Conservation (phyloP, 2,329 filamentous ascomycete species). For the Trichocomaceae sp. region DNA sequence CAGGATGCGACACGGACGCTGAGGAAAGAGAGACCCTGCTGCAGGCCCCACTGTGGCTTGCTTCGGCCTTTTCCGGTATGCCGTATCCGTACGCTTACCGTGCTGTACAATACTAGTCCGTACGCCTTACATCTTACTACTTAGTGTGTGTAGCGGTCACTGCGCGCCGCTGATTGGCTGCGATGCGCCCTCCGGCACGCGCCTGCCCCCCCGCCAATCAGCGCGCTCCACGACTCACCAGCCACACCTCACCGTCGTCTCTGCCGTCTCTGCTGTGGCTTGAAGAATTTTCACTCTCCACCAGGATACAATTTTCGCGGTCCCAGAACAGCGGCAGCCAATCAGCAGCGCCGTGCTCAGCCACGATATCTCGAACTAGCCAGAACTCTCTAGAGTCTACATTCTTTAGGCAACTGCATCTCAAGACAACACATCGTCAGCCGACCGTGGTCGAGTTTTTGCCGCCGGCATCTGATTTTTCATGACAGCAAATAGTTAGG, state of each 20-base stretch:
- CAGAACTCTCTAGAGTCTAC: neutral
- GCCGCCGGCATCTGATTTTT: too few species aligned
- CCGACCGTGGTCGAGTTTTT: neutral
- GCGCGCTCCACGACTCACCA: neutral
- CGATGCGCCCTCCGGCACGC: neutral
- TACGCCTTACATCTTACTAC: neutral
- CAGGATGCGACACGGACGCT: too few species aligned
- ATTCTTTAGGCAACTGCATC: neutral
- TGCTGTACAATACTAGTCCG: neutral
- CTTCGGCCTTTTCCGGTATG: neutral
- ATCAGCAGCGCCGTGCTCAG: neutral
- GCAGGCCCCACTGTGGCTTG: neutral
- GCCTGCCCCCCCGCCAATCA: neutral
- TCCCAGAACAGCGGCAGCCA: conserved; percentile 1
- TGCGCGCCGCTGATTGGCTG: neutral
- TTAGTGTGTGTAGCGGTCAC: too few species aligned
- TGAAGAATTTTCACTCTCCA: neutral
- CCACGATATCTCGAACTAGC: neutral
- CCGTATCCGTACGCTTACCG: too few species aligned
- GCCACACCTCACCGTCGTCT: conserved; percentile 4
- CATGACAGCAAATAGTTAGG: too few species aligned
- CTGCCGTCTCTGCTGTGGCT: neutral
- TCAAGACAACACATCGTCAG: neutral
- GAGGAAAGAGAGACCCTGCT: neutral
- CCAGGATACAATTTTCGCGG: too few species aligned